Evolutionary conservation across 2,329 filamentous ascomycete genomes (phyloP), one percentile per base, ranked within the genome.

Genomic region (Cadophora luteo-olivacea): DNA sequence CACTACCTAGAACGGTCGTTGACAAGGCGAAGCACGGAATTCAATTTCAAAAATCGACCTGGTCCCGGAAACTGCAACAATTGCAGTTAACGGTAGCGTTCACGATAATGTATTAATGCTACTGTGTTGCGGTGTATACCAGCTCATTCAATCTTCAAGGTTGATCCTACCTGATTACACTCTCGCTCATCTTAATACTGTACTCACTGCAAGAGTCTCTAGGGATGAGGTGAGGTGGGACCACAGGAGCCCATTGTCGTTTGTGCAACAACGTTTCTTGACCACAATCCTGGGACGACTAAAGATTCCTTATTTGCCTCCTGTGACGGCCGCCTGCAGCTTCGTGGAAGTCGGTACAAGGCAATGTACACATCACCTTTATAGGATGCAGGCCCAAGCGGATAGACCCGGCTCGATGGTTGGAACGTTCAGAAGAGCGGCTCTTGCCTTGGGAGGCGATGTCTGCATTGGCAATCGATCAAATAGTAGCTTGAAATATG

Each of bases 241-340:
- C 41, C 32, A n/a, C 60, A 48, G 45, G 32, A 19, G 22, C 6
- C 60, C 25, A 22, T 24, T 22, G 45, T 62, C 22, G 9, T 51
- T 62, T 49, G 38, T 62, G 4, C 41, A 24, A 33, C 29, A 22
- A 32, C 41, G 16, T 49, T 62, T 51, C 60, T 49, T 38, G 32
- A 51, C 60, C 60, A n/a, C 25, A 33, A 51, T 62, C 38, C 25
- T 62, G 25, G 60, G 60, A 62, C 60, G 60, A 62, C 38, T 29
- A 49, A 32, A 61, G 12, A 61, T 61, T 32, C 58, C 58, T 14
- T 7, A 33, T n/a, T 5, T 29, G 33, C 25, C 8, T 4, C 22
- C 33, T 45, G 25, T 22, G 36, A 48, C 58, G 38, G 60, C 8
- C 49, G 25, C 6, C 41, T 49, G 45, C 45, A 62, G 36, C 1